phyloP scores from a whole-genome alignment of 768 basidiomycete species.

The Neoboletus magnificus region DNA sequence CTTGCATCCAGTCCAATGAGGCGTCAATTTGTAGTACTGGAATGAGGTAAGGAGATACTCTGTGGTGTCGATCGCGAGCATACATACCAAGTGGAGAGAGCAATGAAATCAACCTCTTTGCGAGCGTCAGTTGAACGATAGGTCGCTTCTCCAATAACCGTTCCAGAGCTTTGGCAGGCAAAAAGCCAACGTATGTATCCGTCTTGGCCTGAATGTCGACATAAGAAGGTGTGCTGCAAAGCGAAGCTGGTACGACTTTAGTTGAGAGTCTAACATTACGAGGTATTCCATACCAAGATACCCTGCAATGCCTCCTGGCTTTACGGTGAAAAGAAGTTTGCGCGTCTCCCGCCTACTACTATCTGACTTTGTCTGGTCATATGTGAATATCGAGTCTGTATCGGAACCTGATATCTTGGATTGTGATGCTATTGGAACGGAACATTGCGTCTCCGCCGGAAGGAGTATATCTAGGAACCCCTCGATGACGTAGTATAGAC shows the following conservation, averaged over 20 bases:
- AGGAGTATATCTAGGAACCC: slow-evolving; percentile 92
- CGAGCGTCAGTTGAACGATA: slow-evolving; percentile 91
- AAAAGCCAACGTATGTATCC: slow-evolving; percentile 95
- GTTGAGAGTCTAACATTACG: not conserved
- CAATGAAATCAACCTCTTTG: slow-evolving; percentile 93
- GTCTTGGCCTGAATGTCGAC: slow-evolving; percentile 97
- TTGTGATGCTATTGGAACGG: slow-evolving; percentile 11
- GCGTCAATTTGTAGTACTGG: slow-evolving; percentile 95
- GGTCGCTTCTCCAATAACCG: slow-evolving; percentile 89
- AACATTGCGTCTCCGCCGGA: slow-evolving; percentile 36
- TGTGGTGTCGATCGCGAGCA: not conserved
- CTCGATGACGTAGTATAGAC: slow-evolving; percentile 92
- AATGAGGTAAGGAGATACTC: slow-evolving; percentile 4
- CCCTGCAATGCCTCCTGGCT: slow-evolving; percentile 96
- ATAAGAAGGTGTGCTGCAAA: slow-evolving; percentile 90
- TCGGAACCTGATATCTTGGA: slow-evolving; percentile 24
- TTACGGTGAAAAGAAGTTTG: slow-evolving; percentile 89
- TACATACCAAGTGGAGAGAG: slow-evolving; percentile 83
- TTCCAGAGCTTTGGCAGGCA: slow-evolving; percentile 86
- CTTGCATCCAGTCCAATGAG: slow-evolving; percentile 97
- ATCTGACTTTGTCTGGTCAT: slow-evolving; percentile 31
- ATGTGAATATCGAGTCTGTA: slow-evolving; percentile 37
- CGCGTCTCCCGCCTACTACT: slow-evolving; percentile 36
- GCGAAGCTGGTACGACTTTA: slow-evolving; percentile 54
- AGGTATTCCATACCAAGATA: slow-evolving; percentile 66